A percentile compares a stretch with the other conserved stretches of the same genome.
phyloP scores from a whole-genome alignment of 805 yeast genomes.

The Wickerhamomyces sydowiorum region DNA sequence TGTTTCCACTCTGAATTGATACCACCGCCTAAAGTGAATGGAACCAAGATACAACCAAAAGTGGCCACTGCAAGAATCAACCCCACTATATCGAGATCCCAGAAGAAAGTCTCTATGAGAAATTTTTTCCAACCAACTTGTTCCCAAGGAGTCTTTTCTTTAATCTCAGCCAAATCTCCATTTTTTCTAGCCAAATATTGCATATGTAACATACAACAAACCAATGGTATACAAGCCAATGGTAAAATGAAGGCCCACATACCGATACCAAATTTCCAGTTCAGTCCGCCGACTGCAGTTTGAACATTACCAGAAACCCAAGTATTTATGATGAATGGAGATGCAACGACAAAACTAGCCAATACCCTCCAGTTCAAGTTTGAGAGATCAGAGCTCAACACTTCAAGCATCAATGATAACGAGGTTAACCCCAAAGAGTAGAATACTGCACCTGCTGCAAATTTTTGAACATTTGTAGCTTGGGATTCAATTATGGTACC shows the following conservation, averaged over 20 bases:
- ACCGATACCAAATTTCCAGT: slow-evolving; percentile 52
- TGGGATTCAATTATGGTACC: slow-evolving; percentile 55
- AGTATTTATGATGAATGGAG: slow-evolving; percentile 65
- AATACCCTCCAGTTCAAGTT: slow-evolving; percentile 59
- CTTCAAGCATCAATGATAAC: slow-evolving; percentile 44
- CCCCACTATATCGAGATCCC: slow-evolving; percentile 61
- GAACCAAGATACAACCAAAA: slow-evolving; percentile 57
- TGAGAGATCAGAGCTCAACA: slow-evolving; percentile 57
- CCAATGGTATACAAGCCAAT: slow-evolving; percentile 41
- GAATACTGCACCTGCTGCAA: slow-evolving; percentile 51
- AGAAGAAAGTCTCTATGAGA: slow-evolving; percentile 36
- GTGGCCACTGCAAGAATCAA: slow-evolving; percentile 47
- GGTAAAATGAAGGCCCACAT: slow-evolving; percentile 60
- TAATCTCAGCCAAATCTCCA: slow-evolving; percentile 32
- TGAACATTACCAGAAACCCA: slow-evolving; percentile 61
- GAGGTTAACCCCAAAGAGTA: slow-evolving; percentile 51
- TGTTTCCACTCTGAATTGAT: slow-evolving; percentile 42
- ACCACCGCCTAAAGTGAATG: slow-evolving; percentile 69
- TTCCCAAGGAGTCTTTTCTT: slow-evolving; percentile 18
- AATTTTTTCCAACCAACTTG: slow-evolving; percentile 15
- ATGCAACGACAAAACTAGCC: slow-evolving; percentile 54
- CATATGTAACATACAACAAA: slow-evolving; percentile 43
- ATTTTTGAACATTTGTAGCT: slow-evolving; percentile 45
- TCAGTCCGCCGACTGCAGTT: slow-evolving; percentile 25
- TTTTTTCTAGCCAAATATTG: slow-evolving; percentile 36